Evolutionary conservation across 306 rosid species (phyloP).

Genomic region (Lablab purpureus): DNA sequence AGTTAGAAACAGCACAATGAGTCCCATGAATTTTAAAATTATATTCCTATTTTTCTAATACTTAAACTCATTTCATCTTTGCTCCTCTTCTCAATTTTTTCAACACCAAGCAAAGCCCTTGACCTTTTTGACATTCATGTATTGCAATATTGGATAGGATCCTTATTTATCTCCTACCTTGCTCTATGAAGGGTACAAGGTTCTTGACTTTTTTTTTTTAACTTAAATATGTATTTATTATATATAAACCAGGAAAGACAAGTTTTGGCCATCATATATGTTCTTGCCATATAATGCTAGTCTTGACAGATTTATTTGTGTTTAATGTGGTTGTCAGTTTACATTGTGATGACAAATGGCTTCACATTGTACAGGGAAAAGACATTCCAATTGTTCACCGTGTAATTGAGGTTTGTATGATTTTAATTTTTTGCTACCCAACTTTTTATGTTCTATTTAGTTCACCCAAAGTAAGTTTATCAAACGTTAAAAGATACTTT

Average conservation of each 20-base stretch:
- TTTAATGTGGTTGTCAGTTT: neutral
- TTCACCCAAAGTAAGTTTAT: neutral
- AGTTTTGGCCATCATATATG: conserved; percentile 5
- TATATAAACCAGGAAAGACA: neutral
- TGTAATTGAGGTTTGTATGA: conserved; percentile 63
- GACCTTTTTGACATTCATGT: neutral
- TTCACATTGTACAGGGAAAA: conserved; percentile 62
- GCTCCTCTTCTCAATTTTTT: no score
- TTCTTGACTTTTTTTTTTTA: neutral
- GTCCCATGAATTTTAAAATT: no score
- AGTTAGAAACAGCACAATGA: no score
- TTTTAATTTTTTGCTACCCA: conserved; percentile 14
- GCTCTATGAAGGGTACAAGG: neutral
- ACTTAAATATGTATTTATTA: neutral
- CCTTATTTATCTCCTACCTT: neutral
- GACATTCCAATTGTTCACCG: conserved; percentile 86
- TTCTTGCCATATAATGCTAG: neutral
- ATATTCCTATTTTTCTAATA: no score
- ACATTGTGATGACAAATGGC: conserved; percentile 37
- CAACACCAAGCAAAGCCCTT: no score
- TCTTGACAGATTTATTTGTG: conserved; percentile 17
- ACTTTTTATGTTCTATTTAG: conserved; percentile 12
- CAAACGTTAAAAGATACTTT: no score
- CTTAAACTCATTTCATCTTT: no score
- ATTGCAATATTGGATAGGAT: neutral